A percentile compares a stretch with the other conserved stretches of the same genome.
Evolutionary conservation across 140 eudicot genomes (phyloP).

Genomic region (Senecio squalidus): DNA sequence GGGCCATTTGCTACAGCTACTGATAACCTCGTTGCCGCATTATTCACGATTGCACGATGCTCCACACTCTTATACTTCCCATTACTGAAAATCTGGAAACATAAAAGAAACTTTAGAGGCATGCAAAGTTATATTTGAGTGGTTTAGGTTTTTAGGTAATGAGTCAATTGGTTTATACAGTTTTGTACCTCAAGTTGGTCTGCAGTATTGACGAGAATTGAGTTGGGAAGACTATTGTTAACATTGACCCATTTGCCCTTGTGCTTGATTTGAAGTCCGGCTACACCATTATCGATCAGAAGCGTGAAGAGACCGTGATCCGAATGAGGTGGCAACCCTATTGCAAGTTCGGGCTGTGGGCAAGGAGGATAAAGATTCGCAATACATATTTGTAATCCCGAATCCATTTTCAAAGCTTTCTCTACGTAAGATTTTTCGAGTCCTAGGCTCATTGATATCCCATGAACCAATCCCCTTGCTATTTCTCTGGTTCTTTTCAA

Average conservation of each 20-base stretch:
- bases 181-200: conserved; percentile 67
- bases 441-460: conserved; percentile 46
- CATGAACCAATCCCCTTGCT: conserved; percentile 32
- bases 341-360: conserved; percentile 62
- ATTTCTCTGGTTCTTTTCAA: conserved; percentile 34
- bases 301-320: conserved; percentile 72
- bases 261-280: conserved; percentile 57
- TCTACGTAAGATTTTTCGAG: conserved; percentile 41
- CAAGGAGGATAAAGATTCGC: conserved; percentile 57
- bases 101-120: background rate
- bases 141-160: background rate
- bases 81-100: conserved; percentile 49
- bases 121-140: background rate
- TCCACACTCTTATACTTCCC: conserved; percentile 62
- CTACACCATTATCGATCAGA: conserved; percentile 45
- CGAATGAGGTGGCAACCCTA: conserved; percentile 64
- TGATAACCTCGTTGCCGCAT: conserved; percentile 46
- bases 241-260: conserved; percentile 57
- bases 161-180: background rate
- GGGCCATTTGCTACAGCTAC: conserved; percentile 46
- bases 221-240: conserved; percentile 38
- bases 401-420: conserved; percentile 32
- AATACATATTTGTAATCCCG: conserved; percentile 29
- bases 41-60: conserved; percentile 58
- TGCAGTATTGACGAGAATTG: conserved; percentile 54